Evolutionary conservation across 1,284 basidiomycete species (phyloP).

Genomic region (Moesziomyces aphidis): DNA sequence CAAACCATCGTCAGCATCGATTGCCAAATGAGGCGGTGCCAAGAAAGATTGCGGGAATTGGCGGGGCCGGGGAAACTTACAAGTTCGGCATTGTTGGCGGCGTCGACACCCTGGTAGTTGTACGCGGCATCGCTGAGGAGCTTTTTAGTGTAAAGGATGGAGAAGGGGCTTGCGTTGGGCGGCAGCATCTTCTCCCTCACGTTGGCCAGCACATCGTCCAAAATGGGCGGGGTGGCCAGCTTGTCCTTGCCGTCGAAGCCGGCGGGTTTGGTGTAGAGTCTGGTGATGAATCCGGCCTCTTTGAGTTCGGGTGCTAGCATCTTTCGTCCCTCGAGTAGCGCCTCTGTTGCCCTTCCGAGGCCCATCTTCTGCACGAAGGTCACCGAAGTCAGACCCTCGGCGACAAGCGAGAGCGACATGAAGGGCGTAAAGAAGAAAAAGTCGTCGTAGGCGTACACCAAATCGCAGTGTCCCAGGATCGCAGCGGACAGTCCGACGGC

Average conservation of each 20-base stretch:
- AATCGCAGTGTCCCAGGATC: slow-evolving; percentile 48
- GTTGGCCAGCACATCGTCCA: slow-evolving; percentile 36
- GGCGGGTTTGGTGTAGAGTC: slow-evolving; percentile 34
- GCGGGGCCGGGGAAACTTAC: slow-evolving; percentile 21
- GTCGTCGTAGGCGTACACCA: slow-evolving; percentile 51
- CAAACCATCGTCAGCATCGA: not conserved
- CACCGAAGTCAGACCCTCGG: slow-evolving; percentile 44
- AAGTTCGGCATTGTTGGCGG: slow-evolving; percentile 49
- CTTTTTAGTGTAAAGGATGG: slow-evolving; percentile 53
- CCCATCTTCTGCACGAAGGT: slow-evolving; percentile 51
- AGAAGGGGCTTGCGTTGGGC: slow-evolving; percentile 41
- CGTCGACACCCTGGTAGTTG: slow-evolving; percentile 24
- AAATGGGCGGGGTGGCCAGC: slow-evolving; percentile 31
- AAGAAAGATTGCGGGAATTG: not conserved
- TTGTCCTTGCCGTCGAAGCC: slow-evolving; percentile 26
- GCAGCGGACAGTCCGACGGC: slow-evolving; percentile 51
- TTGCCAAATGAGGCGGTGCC: no score
- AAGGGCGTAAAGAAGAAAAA: slow-evolving; percentile 58
- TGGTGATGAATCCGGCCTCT: slow-evolving; percentile 50
- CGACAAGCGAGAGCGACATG: slow-evolving; percentile 49
- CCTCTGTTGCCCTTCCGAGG: slow-evolving; percentile 49
- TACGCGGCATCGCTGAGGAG: slow-evolving; percentile 51
- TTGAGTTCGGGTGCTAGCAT: slow-evolving; percentile 45
- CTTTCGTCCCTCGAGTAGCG: slow-evolving; percentile 43
- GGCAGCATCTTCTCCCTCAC: slow-evolving; percentile 41